phyloP scores from a whole-genome alignment of 2,329 filamentous ascomycete genomes.

The Neofusicoccum sp. region DNA sequence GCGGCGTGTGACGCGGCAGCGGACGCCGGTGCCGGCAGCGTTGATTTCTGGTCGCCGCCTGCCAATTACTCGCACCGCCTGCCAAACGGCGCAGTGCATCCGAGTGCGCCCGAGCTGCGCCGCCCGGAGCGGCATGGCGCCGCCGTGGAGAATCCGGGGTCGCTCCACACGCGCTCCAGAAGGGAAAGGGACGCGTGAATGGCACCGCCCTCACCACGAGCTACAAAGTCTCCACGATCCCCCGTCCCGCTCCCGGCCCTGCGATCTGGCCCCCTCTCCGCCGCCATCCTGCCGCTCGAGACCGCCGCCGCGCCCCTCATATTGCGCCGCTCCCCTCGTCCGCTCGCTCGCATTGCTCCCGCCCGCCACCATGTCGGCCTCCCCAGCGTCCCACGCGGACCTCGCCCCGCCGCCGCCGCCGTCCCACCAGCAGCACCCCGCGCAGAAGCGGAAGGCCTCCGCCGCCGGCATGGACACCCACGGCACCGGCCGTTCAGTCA shows the following conservation, averaged over 20 bases:
- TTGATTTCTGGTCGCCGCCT: not conserved
- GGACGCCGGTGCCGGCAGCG: not conserved
- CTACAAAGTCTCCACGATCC: slow-evolving; percentile 19
- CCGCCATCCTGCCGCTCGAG: not conserved
- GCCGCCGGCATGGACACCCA: slow-evolving; percentile 54
- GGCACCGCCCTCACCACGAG: not conserved
- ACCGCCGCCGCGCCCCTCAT: not conserved
- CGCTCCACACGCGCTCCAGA: slow-evolving; percentile 9
- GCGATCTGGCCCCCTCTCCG: slow-evolving; percentile 3
- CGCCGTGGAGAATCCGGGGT: slow-evolving; percentile 18
- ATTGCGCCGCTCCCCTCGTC: not conserved
- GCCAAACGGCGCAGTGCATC: slow-evolving; percentile 11
- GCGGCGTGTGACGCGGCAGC: slow-evolving; percentile 12
- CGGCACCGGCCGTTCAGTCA: slow-evolving; percentile 57
- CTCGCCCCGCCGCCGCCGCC: not conserved
- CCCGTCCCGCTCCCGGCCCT: slow-evolving; percentile 17
- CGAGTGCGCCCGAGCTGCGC: slow-evolving; percentile 11
- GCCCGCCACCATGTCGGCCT: slow-evolving; percentile 17
- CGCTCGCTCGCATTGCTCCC: not conserved
- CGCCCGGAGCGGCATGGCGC: not conserved
- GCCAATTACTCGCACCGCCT: slow-evolving; percentile 13
- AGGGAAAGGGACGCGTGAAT: slow-evolving; percentile 15
- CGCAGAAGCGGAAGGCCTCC: slow-evolving; percentile 58
- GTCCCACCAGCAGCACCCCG: not conserved
- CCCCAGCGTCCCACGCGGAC: slow-evolving; percentile 17